phyloP scores from a whole-genome alignment of 208 protist species.

The Leishmania arabica region DNA sequence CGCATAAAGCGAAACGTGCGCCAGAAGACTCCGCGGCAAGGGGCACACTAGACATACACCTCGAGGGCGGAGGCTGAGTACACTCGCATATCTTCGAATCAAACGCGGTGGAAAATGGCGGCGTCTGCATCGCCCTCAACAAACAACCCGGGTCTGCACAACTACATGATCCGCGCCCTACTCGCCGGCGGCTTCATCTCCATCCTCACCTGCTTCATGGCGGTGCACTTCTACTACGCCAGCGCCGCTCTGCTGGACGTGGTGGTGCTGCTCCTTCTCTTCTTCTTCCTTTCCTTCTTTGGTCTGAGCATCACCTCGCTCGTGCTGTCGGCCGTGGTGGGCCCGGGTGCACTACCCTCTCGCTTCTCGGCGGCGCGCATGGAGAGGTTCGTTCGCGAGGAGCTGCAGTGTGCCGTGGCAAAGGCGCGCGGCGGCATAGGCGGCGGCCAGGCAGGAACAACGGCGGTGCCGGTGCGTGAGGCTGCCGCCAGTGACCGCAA shows the following conservation, averaged over 20 bases:
- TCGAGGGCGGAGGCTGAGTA: no score
- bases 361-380: slow-evolving; percentile 44
- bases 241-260: slow-evolving; percentile 22
- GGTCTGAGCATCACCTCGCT: slow-evolving; percentile 22
- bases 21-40: not conserved
- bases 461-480: not conserved
- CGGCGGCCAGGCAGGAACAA: not conserved
- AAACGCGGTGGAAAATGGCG: slow-evolving; percentile 1
- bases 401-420: slow-evolving; percentile 32
- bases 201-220: slow-evolving; percentile 15
- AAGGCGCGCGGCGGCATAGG: slow-evolving; percentile 13
- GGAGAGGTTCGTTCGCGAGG: slow-evolving; percentile 44
- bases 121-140: not conserved
- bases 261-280: slow-evolving; percentile 18
- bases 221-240: slow-evolving; percentile 30
- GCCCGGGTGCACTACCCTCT: slow-evolving; percentile 35
- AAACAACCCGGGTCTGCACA: slow-evolving; percentile 24
- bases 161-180: slow-evolving; percentile 14
- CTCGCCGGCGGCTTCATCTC: slow-evolving; percentile 1
- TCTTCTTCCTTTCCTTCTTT: slow-evolving; percentile 22
- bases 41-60: not conserved
- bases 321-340: slow-evolving; percentile 9
- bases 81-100: not conserved
- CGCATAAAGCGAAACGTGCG: not conserved
- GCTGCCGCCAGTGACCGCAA: not conserved